Evolutionary conservation across 163 green algal genomes (phyloP), one percentile per base, ranked within the genome.

Genomic region (Scenedesmus sp.): DNA sequence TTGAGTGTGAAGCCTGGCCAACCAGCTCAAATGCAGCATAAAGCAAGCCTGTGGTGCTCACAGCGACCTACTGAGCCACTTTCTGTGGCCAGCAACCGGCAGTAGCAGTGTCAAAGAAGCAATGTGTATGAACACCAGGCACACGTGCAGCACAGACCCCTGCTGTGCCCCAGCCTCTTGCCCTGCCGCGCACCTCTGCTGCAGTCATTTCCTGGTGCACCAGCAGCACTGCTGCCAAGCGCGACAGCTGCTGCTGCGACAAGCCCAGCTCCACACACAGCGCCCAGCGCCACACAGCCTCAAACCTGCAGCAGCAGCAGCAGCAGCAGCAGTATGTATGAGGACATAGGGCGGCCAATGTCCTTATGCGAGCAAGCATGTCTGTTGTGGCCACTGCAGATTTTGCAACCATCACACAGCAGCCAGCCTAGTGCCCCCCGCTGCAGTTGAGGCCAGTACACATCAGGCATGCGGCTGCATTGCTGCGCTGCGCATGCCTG

Each of bases 231-330:
- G 76, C 87, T 26, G 70, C 34, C 87, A 91, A 59, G 18, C 70
- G 56, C 5, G 34, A 54, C 13, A 52, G 56, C 57, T 81, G 74
- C 34, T 52, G 3, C 64, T n/a, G 16, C 9, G 87, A 16, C 60
- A 87, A 13, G 5, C 87, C 74, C 55, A 91, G 87, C 87, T 91
- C 76, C 6, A 23, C 70, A 20, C 4, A 4, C 64, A 91, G 64
- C 7, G 87, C 87, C 87, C 87, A 91, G 57, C 87, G 26, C 87
- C 87, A 91, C 10, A 79, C 56, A 16, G 57, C n/a, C 87, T 91
- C 87, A 86, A 91, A 86, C 56, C 87, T 91, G 87, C 86, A 46
- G 2, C 54, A 15, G 81, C 81, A 84, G 52, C n/a, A n/a, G n/a
- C 81, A 86, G 52, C 81, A 64, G 15, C 81, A 86, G 81, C 62